Conservation (phyloP, 2,329 filamentous ascomycete species). For the Claviceps citrina region DNA sequence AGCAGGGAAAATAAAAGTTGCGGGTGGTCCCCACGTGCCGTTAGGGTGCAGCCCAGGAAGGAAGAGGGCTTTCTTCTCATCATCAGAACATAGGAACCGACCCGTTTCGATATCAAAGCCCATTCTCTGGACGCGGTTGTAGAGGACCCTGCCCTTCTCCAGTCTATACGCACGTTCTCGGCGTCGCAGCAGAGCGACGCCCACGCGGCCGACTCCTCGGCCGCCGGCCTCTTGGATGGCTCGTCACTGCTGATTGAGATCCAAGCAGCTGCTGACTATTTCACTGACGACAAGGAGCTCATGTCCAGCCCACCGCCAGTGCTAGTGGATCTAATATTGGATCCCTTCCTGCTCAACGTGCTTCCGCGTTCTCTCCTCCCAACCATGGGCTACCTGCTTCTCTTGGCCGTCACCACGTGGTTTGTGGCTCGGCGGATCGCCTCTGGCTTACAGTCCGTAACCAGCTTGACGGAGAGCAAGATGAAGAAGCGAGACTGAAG, state of each 20-base stretch:
- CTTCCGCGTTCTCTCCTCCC: constrained; percentile 64
- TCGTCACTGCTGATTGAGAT: constrained; percentile 58
- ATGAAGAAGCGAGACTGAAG: constrained; percentile 24
- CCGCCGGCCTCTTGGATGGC: not conserved
- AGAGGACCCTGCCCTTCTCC: constrained; percentile 44
- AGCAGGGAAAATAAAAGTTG: too few relatives aligned
- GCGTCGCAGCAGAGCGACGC: constrained; percentile 27
- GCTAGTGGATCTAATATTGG: constrained; percentile 66
- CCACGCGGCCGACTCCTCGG: not conserved
- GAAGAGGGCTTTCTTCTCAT: not conserved
- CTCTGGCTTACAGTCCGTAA: constrained; percentile 15
- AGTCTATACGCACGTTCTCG: constrained; percentile 49
- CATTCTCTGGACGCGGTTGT: constrained; percentile 47
- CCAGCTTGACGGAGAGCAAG: constrained; percentile 10
- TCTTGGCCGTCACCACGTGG: constrained; percentile 38
- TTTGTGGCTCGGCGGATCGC: constrained; percentile 24
- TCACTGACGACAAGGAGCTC: constrained; percentile 53
- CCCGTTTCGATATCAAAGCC: constrained; percentile 55
- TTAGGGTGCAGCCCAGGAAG: not conserved
- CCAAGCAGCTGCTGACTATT: constrained; percentile 69
- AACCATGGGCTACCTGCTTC: constrained; percentile 51
- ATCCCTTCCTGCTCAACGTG: constrained; percentile 68
- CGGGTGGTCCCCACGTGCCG: too few relatives aligned
- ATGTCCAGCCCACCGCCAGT: constrained; percentile 66
- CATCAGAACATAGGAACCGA: constrained; percentile 58